Evolutionary conservation across 2,329 filamentous ascomycete species (phyloP).

Genomic region (Ophiostoma quercus): DNA sequence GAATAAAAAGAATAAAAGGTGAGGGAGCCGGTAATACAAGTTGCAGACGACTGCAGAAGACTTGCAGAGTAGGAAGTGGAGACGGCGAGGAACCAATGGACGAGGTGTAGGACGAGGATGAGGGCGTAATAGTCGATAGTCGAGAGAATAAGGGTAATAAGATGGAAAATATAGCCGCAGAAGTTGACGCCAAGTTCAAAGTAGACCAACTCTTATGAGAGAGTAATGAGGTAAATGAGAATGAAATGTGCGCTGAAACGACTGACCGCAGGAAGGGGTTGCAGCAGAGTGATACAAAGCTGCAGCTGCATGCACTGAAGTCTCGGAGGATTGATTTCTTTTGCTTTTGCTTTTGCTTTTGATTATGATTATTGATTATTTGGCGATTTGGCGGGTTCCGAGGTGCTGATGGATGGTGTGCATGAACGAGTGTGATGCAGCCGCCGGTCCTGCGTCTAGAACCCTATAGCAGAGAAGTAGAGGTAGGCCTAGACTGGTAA

Average conservation of each 20-base stretch:
- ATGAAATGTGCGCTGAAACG: not conserved
- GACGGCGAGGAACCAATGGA: not conserved
- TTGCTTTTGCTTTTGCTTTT: too few species aligned
- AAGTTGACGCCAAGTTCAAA: not conserved
- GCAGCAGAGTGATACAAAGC: conserved; percentile 18
- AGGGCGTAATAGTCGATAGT: not conserved
- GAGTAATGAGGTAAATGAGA: not conserved
- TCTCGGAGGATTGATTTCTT: not conserved
- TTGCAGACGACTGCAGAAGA: not conserved
- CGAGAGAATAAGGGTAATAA: not conserved
- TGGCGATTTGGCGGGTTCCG: not conserved
- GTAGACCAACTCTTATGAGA: not conserved
- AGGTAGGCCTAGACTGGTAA: not conserved
- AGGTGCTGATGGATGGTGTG: conserved; percentile 2
- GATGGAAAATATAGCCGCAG: not conserved
- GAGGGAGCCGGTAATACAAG: conserved; percentile 9
- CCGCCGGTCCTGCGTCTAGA: conserved; percentile 15
- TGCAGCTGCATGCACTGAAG: conserved; percentile 19
- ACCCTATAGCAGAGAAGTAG: not conserved
- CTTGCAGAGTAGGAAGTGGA: conserved; percentile 1
- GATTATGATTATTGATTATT: too few species aligned
- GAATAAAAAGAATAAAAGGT: not conserved
- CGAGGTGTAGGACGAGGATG: not conserved
- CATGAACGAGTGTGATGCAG: conserved; percentile 23
- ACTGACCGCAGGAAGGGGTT: not conserved